Evolutionary conservation across 2,329 filamentous ascomycete genomes (phyloP).

Genomic region (Colletotrichum sp.): DNA sequence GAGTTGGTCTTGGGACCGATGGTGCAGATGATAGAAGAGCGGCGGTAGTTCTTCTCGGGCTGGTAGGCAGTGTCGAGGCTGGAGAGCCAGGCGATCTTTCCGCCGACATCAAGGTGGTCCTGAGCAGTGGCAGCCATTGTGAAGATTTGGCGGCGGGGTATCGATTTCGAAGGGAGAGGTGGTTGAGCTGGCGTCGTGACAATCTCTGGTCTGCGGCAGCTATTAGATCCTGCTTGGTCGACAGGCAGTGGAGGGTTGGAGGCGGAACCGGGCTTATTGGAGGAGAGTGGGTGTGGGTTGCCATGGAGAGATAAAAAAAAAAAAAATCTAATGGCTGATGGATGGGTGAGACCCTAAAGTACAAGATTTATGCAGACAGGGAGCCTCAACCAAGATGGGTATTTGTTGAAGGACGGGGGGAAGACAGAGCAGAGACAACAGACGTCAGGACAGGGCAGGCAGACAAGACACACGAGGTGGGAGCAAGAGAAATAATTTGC

Average conservation of each 20-base stretch:
- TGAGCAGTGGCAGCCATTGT: slow-evolving; percentile 70
- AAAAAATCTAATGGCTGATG: neutral
- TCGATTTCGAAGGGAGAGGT: neutral
- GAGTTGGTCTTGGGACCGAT: slow-evolving; percentile 99
- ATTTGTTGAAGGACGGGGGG: slow-evolving; percentile 18
- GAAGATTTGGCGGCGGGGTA: slow-evolving; percentile 13
- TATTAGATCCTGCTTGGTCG: slow-evolving; percentile 11
- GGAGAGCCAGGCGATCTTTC: slow-evolving; percentile 70
- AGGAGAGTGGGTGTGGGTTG: neutral
- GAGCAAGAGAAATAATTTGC: slow-evolving; percentile 12
- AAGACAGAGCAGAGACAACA: neutral
- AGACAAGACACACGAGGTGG: slow-evolving; percentile 4
- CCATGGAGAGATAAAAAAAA: slow-evolving; percentile 14
- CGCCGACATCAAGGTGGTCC: slow-evolving; percentile 83
- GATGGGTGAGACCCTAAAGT: slow-evolving; percentile 10
- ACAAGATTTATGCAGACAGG: slow-evolving; percentile 10
- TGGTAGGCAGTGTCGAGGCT: slow-evolving; percentile 86
- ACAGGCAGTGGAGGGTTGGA: neutral
- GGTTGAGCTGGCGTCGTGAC: neutral
- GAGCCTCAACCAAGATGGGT: slow-evolving; percentile 4
- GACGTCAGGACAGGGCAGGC: neutral
- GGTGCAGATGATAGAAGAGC: slow-evolving; percentile 98
- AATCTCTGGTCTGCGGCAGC: neutral
- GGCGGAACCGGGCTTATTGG: neutral
- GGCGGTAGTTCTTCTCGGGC: slow-evolving; percentile 88